A percentile compares a stretch with the other conserved stretches of the same genome.
Evolutionary conservation across 2,329 filamentous ascomycete genomes (phyloP).

Genomic region (Trichoderma aggressivum): DNA sequence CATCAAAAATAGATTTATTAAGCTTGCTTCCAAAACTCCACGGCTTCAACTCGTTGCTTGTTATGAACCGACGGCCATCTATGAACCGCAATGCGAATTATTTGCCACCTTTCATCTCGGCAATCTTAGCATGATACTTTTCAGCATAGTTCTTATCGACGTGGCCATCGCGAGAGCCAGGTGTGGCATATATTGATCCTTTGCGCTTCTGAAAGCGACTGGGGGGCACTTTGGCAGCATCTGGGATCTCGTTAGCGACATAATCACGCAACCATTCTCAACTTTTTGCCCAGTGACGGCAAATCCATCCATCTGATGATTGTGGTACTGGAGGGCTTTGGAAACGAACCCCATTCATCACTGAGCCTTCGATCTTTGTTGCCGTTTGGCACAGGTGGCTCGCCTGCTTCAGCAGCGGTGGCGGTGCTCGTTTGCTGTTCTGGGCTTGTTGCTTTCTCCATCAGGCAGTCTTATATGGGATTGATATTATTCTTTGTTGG

Average conservation of each 20-base stretch:
- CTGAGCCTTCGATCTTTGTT: constrained; percentile 37
- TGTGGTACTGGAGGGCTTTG: not conserved
- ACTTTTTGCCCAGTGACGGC: not conserved
- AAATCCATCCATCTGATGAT: not conserved
- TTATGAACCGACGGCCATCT: not conserved
- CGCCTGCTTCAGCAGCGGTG: not conserved
- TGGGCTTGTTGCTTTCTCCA: not conserved
- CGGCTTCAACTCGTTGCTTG: not conserved
- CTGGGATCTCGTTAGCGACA: constrained; percentile 32
- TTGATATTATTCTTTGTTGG: not conserved
- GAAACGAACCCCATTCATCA: constrained; percentile 48
- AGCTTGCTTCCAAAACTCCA: not conserved
- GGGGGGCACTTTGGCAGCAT: constrained; percentile 64
- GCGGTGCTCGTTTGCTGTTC: not conserved
- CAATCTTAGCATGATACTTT: constrained; percentile 59
- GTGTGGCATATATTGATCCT: constrained; percentile 66
- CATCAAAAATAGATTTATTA: not conserved
- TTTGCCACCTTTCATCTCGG: constrained; percentile 48
- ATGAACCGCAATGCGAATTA: constrained; percentile 19
- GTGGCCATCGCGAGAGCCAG: constrained; percentile 61
- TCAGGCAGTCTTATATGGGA: not conserved
- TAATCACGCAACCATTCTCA: not conserved
- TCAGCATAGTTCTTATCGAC: constrained; percentile 57
- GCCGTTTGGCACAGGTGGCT: not conserved
- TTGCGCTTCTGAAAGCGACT: constrained; percentile 67